phyloP scores from a whole-genome alignment of 2,329 filamentous ascomycete species.

The Aureobasidium uvarum region DNA sequence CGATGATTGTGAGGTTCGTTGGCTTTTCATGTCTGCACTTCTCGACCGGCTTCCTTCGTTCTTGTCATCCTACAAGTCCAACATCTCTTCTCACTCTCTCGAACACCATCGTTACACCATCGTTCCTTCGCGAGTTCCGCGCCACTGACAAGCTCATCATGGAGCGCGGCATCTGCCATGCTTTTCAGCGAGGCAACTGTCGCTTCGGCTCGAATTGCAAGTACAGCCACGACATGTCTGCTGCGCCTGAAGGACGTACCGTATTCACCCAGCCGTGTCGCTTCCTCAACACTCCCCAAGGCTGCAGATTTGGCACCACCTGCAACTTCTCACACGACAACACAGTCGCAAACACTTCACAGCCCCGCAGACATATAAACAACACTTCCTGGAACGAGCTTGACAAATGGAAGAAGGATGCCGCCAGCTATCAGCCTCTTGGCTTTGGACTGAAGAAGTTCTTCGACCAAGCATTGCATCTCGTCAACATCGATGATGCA shows the following conservation, averaged over 20 bases:
- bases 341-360: not conserved
- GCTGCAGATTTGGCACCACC: not conserved
- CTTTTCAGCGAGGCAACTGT: slow-evolving; percentile 6
- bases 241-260: not conserved
- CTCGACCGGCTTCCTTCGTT: not conserved
- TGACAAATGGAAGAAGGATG: not conserved
- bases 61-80: not conserved
- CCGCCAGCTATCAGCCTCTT: not conserved
- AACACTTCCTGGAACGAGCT: not conserved
- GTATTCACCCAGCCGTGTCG: not conserved
- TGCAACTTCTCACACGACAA: not conserved
- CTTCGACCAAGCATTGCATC: slow-evolving; percentile 30
- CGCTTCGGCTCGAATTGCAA: not conserved
- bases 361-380: not conserved
- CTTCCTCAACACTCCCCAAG: not conserved
- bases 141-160: not conserved
- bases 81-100: not conserved
- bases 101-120: not conserved
- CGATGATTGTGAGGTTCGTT: not conserved
- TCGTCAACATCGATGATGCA: slow-evolving; percentile 29
- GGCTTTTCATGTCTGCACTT: not conserved
- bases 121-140: not conserved
- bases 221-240: not conserved
- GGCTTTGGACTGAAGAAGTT: slow-evolving; percentile 28
- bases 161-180: not conserved